These are phyloP conservation scores for Aspergillus sclerotioniger DNA, from an alignment of 495 filamentous ascomycete species.

Conservation along the genomic window DNA sequence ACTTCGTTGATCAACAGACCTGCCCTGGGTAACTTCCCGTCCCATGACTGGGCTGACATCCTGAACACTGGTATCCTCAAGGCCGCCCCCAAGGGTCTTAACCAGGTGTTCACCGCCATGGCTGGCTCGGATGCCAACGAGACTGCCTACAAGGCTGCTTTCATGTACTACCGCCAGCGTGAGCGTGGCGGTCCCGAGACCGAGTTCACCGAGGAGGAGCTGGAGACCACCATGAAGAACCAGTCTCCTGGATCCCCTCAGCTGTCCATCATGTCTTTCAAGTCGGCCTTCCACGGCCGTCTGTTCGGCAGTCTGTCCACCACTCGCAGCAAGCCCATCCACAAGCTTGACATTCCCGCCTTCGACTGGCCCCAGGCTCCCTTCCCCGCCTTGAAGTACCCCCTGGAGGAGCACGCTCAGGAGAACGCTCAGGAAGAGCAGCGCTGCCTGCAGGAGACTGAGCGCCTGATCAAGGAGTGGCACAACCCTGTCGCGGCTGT, in stretches of 20 bases:
- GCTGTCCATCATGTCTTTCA: slow-evolving; percentile 92
- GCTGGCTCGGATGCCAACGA: slow-evolving; percentile 97
- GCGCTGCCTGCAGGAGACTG: slow-evolving; percentile 83
- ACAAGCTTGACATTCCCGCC: slow-evolving; percentile 97
- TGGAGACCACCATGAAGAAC: slow-evolving; percentile 80
- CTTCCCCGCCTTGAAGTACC: slow-evolving; percentile 89
- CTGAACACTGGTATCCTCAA: slow-evolving; percentile 84
- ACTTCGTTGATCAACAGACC: slow-evolving; percentile 88
- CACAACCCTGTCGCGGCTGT: slow-evolving; percentile 87
- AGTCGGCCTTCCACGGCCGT: slow-evolving; percentile 90
- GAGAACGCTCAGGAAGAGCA: slow-evolving; percentile 84
- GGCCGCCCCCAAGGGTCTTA: slow-evolving; percentile 84
- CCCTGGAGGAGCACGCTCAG: slow-evolving; percentile 74
- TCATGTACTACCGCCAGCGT: slow-evolving; percentile 91
- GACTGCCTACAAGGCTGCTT: slow-evolving; percentile 98
- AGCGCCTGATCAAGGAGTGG: slow-evolving; percentile 79
- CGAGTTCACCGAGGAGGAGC: slow-evolving; percentile 83
- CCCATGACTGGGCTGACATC: slow-evolving; percentile 81
- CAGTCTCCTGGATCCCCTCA: slow-evolving; percentile 76
- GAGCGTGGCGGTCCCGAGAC: slow-evolving; percentile 80
- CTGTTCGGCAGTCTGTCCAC: slow-evolving; percentile 91
- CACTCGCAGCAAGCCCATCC: slow-evolving; percentile 93
- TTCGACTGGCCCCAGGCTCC: slow-evolving; percentile 98
- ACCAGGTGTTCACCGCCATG: slow-evolving; percentile 97
- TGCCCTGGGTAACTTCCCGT: slow-evolving; percentile 94